Evolutionary conservation across 164 flowering plant genomes (phyloP).

Genomic region (Vitis labrusca): DNA sequence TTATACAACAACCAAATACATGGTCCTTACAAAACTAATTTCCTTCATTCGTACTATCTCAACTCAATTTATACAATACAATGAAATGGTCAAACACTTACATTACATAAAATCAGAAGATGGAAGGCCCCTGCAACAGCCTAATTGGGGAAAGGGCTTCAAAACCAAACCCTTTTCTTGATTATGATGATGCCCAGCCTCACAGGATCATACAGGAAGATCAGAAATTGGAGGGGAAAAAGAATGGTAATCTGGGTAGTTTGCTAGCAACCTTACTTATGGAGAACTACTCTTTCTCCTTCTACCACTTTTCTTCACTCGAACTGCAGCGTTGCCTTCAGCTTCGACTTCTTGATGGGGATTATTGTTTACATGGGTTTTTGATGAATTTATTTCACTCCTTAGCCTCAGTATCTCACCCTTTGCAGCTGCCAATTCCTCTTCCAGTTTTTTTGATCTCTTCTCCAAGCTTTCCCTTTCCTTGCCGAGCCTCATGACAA

Average conservation of each 20-base stretch:
- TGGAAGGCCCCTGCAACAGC: no score
- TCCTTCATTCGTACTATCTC: no score
- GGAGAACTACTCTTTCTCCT: slow-evolving; percentile 43
- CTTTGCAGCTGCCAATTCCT: slow-evolving; percentile 70
- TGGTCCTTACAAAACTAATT: no score
- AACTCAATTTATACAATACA: no score
- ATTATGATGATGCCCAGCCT: background rate
- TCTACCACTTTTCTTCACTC: slow-evolving; percentile 46
- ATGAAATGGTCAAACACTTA: no score
- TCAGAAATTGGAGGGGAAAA: background rate
- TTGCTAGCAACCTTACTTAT: slow-evolving; percentile 12
- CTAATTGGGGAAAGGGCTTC: no score
- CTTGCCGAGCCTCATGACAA: slow-evolving; percentile 67
- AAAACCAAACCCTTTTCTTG: no score
- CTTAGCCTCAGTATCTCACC: slow-evolving; percentile 76
- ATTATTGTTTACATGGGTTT: slow-evolving; percentile 26
- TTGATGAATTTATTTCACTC: slow-evolving; percentile 44
- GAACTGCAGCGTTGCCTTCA: slow-evolving; percentile 25
- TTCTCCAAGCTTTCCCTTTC: slow-evolving; percentile 72
- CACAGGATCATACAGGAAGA: background rate
- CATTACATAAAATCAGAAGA: no score
- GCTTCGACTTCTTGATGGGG: slow-evolving; percentile 25
- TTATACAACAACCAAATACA: no score
- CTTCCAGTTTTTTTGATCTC: slow-evolving; percentile 69
- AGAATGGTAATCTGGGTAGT: slow-evolving; percentile 1